Conservation (phyloP, 208 protist species). For the Leishmania braziliensis region DNA sequence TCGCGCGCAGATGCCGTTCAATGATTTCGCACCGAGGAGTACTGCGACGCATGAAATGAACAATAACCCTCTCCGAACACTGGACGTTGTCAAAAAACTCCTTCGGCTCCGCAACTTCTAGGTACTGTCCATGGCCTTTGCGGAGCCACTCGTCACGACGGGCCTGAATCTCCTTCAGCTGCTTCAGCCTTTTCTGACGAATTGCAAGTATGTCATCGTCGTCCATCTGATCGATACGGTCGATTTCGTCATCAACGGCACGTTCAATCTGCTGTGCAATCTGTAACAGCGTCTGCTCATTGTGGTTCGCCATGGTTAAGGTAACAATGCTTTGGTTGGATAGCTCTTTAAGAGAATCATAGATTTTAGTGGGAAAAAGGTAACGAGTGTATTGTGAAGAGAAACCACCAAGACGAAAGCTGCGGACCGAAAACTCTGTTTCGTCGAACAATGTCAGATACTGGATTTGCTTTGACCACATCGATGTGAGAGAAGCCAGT, state of each 20-base stretch:
- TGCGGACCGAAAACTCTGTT: background rate
- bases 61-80: constrained; percentile 81
- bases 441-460: background rate
- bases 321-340: background rate
- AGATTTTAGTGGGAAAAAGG: constrained; percentile 7
- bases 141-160: constrained; percentile 75
- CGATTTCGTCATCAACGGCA: constrained; percentile 84
- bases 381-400: background rate
- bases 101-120: constrained; percentile 74
- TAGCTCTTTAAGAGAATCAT: background rate
- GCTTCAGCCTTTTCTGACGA: constrained; percentile 66
- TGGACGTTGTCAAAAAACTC: constrained; percentile 87
- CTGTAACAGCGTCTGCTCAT: constrained; percentile 71
- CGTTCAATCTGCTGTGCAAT: constrained; percentile 87
- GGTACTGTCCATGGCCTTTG: constrained; percentile 86
- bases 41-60: constrained; percentile 91
- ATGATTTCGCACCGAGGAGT: constrained; percentile 87
- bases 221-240: constrained; percentile 87
- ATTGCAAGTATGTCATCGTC: constrained; percentile 85
- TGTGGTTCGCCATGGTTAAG: constrained; percentile 27
- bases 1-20: constrained; percentile 78
- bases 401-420: background rate
- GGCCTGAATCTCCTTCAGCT: constrained; percentile 80
- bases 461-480: background rate
- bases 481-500: background rate